Base-by-base conservation (phyloP, 768 basidiomycete species). In the Arthromyces matolae region DNA sequence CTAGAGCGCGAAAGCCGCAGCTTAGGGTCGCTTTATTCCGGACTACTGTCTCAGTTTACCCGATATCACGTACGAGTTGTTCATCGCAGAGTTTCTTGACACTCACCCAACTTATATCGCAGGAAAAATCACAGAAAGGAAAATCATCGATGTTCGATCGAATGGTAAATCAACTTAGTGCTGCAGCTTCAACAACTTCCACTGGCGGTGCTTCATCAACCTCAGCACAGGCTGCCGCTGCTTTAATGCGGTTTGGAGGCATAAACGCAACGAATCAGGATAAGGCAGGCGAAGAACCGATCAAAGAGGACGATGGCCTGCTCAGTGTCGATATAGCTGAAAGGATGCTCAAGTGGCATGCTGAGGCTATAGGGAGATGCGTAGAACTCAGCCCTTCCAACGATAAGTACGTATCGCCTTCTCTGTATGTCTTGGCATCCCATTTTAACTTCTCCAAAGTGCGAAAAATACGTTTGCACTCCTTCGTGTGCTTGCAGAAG, bases 261-360 rank as follows among this genome's bases (percentile, higher is more conserved):
- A 81, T 91, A 42, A 77, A 77, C 48, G 63, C 75, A 16, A 73
- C 72, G 23, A 72, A 61, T 40, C 68, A 73, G 39, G 81, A 83
- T 22, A 76, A 72, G 51, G 52, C 68, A 13, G 69, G 63, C 14
- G 93, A 93, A 55, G 91, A 93, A 44, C 81, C 81, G 14, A 58
- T 83, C 5, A 76, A 76, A 32, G 88, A 92, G 44, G 86, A 88
- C 52, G 95, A 98, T 60, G 95, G 95, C 9, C 56, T 81, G 25
- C 68, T 97, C 28, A 84, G 71, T 37, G 68, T 96, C 3, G 80
- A 83, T 32, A 70, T 82, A 8, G 89, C 93, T 2, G 93, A 95
- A 71, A 85, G 78, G 57, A 93, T 98, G 84, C 70, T 98, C 13
- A 90, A 84, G 64, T 97, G 95, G 93, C 96, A 99, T 65, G 95